Conservation (phyloP, 202 grass and related monocot species). For the Cymbopogon flexuosus region DNA sequence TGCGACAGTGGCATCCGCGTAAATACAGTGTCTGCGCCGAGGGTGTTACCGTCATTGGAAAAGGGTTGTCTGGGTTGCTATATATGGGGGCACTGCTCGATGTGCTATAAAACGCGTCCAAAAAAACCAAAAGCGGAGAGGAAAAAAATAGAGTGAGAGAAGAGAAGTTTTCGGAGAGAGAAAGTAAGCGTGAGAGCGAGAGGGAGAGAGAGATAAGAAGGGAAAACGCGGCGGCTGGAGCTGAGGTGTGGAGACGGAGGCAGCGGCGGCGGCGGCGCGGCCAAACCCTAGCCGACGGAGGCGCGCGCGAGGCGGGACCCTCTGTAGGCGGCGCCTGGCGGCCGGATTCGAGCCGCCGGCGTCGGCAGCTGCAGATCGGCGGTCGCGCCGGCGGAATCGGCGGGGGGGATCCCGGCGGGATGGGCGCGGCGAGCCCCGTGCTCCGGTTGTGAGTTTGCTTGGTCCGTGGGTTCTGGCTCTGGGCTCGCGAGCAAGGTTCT, state of each 20-base stretch:
- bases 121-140: conserved; percentile 34
- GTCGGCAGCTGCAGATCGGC: conserved; percentile 43
- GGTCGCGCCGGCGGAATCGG: conserved; percentile 38
- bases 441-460: conserved; percentile 7
- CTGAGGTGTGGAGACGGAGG: conserved; percentile 12
- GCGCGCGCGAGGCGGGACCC: neutral
- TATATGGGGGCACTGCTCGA: neutral
- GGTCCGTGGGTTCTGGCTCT: neutral
- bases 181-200: conserved; percentile 24
- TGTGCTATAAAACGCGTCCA: conserved; percentile 37
- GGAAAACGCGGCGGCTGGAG: conserved; percentile 51
- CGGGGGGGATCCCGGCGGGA: conserved; percentile 37
- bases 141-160: conserved; percentile 25
- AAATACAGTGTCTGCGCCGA: neutral
- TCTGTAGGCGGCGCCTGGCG: neutral
- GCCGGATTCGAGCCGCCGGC: conserved; percentile 29
- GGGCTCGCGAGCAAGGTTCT: neutral
- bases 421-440: neutral
- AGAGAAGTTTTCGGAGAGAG: conserved; percentile 45
- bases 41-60: neutral
- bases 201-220: conserved; percentile 22
- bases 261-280: conserved; percentile 5
- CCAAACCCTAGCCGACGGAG: conserved; percentile 64
- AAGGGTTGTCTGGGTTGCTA: conserved; percentile 4
- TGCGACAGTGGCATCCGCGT: conserved; percentile 18